Base-by-base conservation (phyloP, 83 land plant species). In the Thuja plicata region DNA sequence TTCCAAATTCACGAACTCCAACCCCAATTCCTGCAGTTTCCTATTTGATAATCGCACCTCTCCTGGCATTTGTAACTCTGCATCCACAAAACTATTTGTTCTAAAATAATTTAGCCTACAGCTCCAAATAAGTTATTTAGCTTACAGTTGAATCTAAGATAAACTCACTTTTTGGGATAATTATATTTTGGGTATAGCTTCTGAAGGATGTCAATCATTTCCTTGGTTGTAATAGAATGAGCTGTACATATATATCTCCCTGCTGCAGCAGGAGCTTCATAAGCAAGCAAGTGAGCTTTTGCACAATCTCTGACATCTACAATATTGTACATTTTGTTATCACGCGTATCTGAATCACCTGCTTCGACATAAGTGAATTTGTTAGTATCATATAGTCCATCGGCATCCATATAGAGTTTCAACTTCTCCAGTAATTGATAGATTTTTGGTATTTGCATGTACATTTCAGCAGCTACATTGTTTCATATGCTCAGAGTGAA, bases 241-340 rank as follows among this genome's bases (percentile, higher is more conserved):
- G 93, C 84, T 13, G 87, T 46, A 48, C 93, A 93, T 55, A 93
- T 35, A 88, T 93, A 93, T 86, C 96, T 82, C 43, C 94, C 96
- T 21, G 86, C 79, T 32, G 94, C 96, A 38, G 92, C 90, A 15
- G 88, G 86, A 32, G 88, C 90, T 87, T 92, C 92, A 60, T 91
- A 94, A 41, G 87, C 35, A 4, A 93, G 86, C 2, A 92, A 34
- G 34, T 90, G 55, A 8, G 95, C 92, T 57, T 91, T 93, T 87
- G 92, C 96, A 30, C 90, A 89, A 90, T 93, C 96, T 48, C 94
- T 88, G 37, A 89, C 88, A 48, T 91, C 89, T n/a, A 94, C 91
- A 3, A 88, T 19, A 15, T 9, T 45, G 73, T 82, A 32, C 27
- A 9, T 19, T 50, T 17, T 70, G 88, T 93, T 89, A 66, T 88